Evolutionary conservation across 495 filamentous ascomycete genomes (phyloP).

Genomic region (Penicillium longicatenatum): DNA sequence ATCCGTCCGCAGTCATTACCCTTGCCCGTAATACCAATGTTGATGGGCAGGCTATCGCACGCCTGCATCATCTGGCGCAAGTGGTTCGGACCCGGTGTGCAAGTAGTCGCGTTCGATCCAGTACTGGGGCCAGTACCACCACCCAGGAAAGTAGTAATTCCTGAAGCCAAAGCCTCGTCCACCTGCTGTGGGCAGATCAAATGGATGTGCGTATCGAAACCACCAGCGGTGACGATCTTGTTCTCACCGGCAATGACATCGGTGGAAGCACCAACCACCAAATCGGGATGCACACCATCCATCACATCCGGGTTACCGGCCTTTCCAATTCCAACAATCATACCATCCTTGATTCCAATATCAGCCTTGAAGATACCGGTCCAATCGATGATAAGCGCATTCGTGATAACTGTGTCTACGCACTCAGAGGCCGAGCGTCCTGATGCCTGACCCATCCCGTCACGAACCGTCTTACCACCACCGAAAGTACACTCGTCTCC

Average conservation of each 20-base stretch:
- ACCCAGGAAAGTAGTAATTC: slow-evolving; percentile 89
- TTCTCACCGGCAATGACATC: slow-evolving; percentile 96
- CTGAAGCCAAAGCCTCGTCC: slow-evolving; percentile 80
- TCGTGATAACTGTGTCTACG: slow-evolving; percentile 87
- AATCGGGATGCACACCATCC: slow-evolving; percentile 76
- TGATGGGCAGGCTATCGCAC: slow-evolving; percentile 82
- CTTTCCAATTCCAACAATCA: slow-evolving; percentile 92
- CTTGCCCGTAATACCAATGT: slow-evolving; percentile 94
- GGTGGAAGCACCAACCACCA: slow-evolving; percentile 88
- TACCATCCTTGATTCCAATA: slow-evolving; percentile 87
- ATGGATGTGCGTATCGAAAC: slow-evolving; percentile 91
- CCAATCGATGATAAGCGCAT: slow-evolving; percentile 90
- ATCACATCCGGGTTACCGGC: slow-evolving; percentile 97
- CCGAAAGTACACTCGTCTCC: slow-evolving; percentile 97
- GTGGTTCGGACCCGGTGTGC: slow-evolving; percentile 83
- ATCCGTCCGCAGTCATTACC: slow-evolving; percentile 80
- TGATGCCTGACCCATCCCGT: slow-evolving; percentile 94
- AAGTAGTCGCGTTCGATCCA: slow-evolving; percentile 94
- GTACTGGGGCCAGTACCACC: slow-evolving; percentile 95
- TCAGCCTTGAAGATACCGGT: slow-evolving; percentile 96
- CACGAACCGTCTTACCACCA: slow-evolving; percentile 89
- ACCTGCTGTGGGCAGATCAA: slow-evolving; percentile 97
- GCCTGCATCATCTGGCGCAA: slow-evolving; percentile 94
- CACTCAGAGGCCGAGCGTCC: slow-evolving; percentile 69
- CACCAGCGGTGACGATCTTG: slow-evolving; percentile 91